These are phyloP conservation scores for Cryptococcus floricola DNA, from an alignment of 1,284 basidiomycete genomes.

Conservation along the genomic window DNA sequence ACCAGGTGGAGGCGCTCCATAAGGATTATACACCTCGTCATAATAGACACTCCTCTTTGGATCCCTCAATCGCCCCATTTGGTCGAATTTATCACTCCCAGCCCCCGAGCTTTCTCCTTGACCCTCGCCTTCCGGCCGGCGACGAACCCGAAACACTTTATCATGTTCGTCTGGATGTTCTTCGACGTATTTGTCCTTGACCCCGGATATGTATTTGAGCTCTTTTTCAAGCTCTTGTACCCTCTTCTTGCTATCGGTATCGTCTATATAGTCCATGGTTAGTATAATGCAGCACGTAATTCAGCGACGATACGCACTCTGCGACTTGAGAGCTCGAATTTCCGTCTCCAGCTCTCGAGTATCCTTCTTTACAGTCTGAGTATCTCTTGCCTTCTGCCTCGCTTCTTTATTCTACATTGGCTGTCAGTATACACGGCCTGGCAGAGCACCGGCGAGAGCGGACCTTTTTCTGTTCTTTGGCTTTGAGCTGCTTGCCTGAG, in stretches of 20 bases:
- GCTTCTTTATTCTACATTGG: constrained; percentile 72
- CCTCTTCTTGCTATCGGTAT: constrained; percentile 35
- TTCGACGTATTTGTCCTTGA: constrained; percentile 82
- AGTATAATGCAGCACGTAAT: constrained; percentile 1
- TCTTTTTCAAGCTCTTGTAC: constrained; percentile 64
- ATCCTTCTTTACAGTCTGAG: constrained; percentile 80
- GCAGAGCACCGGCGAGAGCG: not conserved
- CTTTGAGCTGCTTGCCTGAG: constrained; percentile 66
- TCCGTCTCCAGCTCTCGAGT: constrained; percentile 56
- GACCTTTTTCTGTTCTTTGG: constrained; percentile 88
- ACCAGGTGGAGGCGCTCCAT: constrained; percentile 90
- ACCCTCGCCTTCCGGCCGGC: constrained; percentile 49
- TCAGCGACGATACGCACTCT: constrained; percentile 15
- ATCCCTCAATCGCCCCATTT: constrained; percentile 74
- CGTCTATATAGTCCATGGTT: constrained; percentile 1
- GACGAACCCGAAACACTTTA: constrained; percentile 57
- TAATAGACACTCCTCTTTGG: constrained; percentile 89
- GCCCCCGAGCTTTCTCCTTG: constrained; percentile 52
- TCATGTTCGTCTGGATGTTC: constrained; percentile 84
- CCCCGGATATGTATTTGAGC: constrained; percentile 69
- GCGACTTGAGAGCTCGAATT: constrained; percentile 34
- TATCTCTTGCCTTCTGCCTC: constrained; percentile 71
- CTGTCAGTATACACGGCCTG: not conserved
- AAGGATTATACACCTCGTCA: constrained; percentile 88
- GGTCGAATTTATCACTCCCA: constrained; percentile 62